Conservation (phyloP, 352 stramenopile genomes). For the Saprolegnia diclina region DNA sequence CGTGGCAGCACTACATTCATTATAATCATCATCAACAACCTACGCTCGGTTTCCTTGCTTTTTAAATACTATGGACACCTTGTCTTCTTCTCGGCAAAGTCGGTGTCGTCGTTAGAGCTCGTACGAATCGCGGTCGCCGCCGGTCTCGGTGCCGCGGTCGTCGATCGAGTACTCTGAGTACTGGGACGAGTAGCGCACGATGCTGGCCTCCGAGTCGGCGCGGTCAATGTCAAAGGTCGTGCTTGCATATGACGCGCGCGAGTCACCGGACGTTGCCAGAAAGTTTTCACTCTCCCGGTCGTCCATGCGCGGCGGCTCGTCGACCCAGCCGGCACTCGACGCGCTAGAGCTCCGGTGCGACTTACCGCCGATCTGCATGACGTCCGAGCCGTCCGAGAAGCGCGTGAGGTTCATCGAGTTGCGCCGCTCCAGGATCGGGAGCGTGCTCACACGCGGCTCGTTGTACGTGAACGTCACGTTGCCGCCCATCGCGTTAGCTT, state of each 20-base stretch:
- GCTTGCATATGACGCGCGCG: not conserved
- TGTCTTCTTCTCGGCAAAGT: not conserved
- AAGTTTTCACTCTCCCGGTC: constrained; percentile 12
- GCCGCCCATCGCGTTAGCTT: not conserved
- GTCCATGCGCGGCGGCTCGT: not conserved
- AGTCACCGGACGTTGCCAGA: constrained; percentile 3
- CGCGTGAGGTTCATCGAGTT: constrained; percentile 12
- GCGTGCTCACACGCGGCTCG: constrained; percentile 3
- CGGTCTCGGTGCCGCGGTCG: constrained; percentile 4
- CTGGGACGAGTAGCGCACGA: constrained; percentile 14
- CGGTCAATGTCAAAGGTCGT: constrained; percentile 16
- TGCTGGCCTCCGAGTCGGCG: constrained; percentile 11
- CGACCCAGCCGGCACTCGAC: not conserved
- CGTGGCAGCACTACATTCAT: too few species aligned
- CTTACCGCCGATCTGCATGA: constrained; percentile 6
- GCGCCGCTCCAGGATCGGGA: not conserved
- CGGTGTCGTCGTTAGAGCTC: not conserved
- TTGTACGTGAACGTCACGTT: constrained; percentile 7
- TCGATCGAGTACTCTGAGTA: constrained; percentile 14
- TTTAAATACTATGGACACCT: too few species aligned
- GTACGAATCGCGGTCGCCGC: constrained; percentile 9
- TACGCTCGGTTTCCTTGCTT: too few species aligned
- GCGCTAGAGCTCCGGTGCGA: not conserved
- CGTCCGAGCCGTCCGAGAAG: constrained; percentile 3
- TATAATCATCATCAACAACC: too few species aligned